Percentiles rank a stretch among this genome's conserved stretches.
phyloP scores from a whole-genome alignment of 352 stramenopile species.

The Chrysophaeum taylorii region DNA sequence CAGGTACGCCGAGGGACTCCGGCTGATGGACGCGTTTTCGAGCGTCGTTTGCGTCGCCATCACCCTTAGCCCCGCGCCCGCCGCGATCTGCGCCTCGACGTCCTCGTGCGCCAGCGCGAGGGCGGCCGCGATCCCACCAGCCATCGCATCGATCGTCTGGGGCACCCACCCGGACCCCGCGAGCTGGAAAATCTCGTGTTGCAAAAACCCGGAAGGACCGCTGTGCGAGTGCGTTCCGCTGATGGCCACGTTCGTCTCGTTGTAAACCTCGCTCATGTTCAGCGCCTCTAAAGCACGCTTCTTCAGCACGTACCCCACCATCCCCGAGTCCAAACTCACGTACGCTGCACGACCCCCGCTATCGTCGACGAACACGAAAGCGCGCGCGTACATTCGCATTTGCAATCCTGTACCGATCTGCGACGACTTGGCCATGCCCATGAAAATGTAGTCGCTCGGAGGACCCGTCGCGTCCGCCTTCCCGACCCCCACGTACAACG shows the following conservation, averaged over 20 bases:
- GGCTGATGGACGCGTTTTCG: constrained; percentile 57
- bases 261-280: constrained; percentile 19
- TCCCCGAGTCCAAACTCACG: constrained; percentile 70
- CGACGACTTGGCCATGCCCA: constrained; percentile 65
- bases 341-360: constrained; percentile 43
- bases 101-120: constrained; percentile 63
- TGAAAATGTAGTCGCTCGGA: constrained; percentile 56
- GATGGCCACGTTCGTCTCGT: constrained; percentile 62
- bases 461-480: constrained; percentile 71
- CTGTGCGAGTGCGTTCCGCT: constrained; percentile 81
- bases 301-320: constrained; percentile 74
- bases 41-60: constrained; percentile 7
- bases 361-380: constrained; percentile 55
- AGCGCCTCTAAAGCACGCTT: constrained; percentile 45
- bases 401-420: constrained; percentile 66
- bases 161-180: constrained; percentile 38
- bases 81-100: constrained; percentile 44
- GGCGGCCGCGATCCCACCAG: constrained; percentile 67
- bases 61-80: constrained; percentile 51
- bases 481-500: constrained; percentile 45
- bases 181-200: constrained; percentile 76
- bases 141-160: constrained; percentile 75
- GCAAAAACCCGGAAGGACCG: constrained; percentile 67
- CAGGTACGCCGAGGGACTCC: constrained; percentile 70
- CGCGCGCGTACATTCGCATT: constrained; percentile 63